Evolutionary conservation across 202 grass and related monocot genomes (phyloP).

Genomic region (Musa balbisiana): DNA sequence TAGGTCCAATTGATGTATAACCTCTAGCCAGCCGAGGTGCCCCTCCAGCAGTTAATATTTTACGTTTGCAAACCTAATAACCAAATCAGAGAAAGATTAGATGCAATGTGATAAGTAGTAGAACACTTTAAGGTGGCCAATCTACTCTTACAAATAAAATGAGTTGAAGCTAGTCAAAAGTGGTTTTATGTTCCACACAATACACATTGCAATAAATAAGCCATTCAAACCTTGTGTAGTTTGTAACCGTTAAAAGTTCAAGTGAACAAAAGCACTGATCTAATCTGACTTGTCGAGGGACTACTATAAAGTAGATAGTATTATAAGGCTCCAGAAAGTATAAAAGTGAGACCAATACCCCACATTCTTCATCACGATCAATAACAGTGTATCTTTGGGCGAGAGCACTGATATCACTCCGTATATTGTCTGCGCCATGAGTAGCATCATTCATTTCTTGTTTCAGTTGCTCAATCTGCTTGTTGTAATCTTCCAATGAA

Average conservation of each 20-base stretch:
- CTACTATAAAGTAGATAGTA: too few species aligned
- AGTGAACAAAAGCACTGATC: too few species aligned
- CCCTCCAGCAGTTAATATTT: slow-evolving; percentile 79
- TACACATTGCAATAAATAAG: too few species aligned
- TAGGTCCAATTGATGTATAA: slow-evolving; percentile 61
- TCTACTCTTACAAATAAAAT: not conserved
- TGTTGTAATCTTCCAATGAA: slow-evolving; percentile 98
- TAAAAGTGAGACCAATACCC: slow-evolving; percentile 34
- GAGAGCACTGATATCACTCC: slow-evolving; percentile 86
- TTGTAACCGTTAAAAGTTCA: too few species aligned
- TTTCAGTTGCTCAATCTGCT: slow-evolving; percentile 90
- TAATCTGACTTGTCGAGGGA: too few species aligned
- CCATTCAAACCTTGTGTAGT: too few species aligned
- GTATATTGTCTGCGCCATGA: slow-evolving; percentile 86
- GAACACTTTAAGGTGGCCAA: not conserved
- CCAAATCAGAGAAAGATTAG: slow-evolving; percentile 1
- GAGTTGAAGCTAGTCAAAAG: not conserved
- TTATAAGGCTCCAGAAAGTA: too few species aligned
- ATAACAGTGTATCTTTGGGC: slow-evolving; percentile 88
- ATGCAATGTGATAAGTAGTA: not conserved
- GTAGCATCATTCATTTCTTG: slow-evolving; percentile 98
- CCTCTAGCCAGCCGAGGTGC: slow-evolving; percentile 61
- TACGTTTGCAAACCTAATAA: slow-evolving; percentile 65
- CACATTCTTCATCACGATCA: slow-evolving; percentile 85
- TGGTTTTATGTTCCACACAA: too few species aligned